Evolutionary conservation across 208 protist genomes (phyloP).

Genomic region (Trypanosoma rangeli): DNA sequence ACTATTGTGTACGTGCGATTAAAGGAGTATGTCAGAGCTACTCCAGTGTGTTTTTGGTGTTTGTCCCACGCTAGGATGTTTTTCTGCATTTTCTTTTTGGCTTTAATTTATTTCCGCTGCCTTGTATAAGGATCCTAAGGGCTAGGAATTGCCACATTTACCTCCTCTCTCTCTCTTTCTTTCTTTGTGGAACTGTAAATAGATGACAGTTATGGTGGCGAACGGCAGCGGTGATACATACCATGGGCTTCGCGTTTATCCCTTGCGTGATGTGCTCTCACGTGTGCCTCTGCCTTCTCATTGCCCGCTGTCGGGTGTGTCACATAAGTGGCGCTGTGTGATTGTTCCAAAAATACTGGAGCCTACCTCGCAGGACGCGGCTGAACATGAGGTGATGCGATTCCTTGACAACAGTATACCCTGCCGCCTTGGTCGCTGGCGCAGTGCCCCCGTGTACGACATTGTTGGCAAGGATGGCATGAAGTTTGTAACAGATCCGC

Average conservation of each 20-base stretch:
- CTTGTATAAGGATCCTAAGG: not conserved
- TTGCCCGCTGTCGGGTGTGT: conserved; percentile 40
- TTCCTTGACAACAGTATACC: conserved; percentile 70
- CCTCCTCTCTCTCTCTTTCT: not conserved
- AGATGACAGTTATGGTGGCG: not conserved
- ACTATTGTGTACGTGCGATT: conserved; percentile 7
- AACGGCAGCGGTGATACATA: conserved; percentile 1
- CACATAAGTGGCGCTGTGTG: conserved; percentile 83
- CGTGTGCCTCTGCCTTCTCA: conserved; percentile 50
- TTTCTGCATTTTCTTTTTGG: conserved; percentile 1
- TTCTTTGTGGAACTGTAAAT: not conserved
- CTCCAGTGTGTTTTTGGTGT: not conserved
- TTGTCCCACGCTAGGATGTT: not conserved
- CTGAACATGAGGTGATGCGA: conserved; percentile 36
- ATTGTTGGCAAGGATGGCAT: conserved; percentile 45
- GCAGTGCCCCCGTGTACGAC: conserved; percentile 36
- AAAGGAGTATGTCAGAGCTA: not conserved
- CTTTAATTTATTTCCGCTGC: not conserved
- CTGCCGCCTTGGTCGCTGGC: conserved; percentile 32
- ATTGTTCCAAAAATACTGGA: conserved; percentile 48
- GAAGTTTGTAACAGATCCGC: conserved; percentile 44
- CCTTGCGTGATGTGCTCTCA: conserved; percentile 65
- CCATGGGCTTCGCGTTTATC: conserved; percentile 46
- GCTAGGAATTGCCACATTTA: not conserved
- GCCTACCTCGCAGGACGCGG: conserved; percentile 2